Base-by-base conservation (phyloP, 306 rosid species). In the Trifolium dubium region DNA sequence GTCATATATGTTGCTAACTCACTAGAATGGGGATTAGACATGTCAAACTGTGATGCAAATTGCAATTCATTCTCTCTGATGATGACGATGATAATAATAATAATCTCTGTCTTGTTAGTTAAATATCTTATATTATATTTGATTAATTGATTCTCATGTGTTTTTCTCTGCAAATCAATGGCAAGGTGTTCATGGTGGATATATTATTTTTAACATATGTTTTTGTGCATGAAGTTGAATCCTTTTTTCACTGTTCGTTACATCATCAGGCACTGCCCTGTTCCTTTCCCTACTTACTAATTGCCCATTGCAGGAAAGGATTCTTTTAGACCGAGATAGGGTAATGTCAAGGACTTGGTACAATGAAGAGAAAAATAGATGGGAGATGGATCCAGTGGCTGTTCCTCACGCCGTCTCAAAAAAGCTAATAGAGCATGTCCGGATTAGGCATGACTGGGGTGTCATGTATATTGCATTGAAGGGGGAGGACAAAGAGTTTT, bases 301-400 rank as follows among this genome's bases (percentile, higher is more conserved):
- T 44, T 75, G 49, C 59, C 44, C 50, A 81, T 86, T 64, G 68
- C 88, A 93, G 98, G 98, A 89, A 81, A 82, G 67, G 44, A 84
- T 93, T 83, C 98, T 93, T 71, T 72, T 88, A 76, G 94, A 89
- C 56, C 92, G 97, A 50, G 98, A 93, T 77, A 88, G 96, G 77
- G 85, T 91, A 79, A 83, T 93, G 74, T 88, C 98, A 50, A 91
- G 81, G 81, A 88, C 94, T 55, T 93, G 98, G 98, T 86, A 84
- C 80, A 88, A 91, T 75, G 91, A 93, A 77, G 92, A 88, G 76
- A 89, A 91, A 39, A 82, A 82, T 69, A 83, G 91, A 74, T 93
- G 98, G 98, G 98, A 91, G 83, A 91, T 93, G 76, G 90, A 93
- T 84, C 96, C 98, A 23, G 71, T 93, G 67, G 93, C 92, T 72